A percentile compares a stretch with the other conserved stretches of the same genome.
These are phyloP conservation scores for Sporothrix variecibatus DNA, from an alignment of 2,329 filamentous ascomycete species.

Conservation along the genomic window DNA sequence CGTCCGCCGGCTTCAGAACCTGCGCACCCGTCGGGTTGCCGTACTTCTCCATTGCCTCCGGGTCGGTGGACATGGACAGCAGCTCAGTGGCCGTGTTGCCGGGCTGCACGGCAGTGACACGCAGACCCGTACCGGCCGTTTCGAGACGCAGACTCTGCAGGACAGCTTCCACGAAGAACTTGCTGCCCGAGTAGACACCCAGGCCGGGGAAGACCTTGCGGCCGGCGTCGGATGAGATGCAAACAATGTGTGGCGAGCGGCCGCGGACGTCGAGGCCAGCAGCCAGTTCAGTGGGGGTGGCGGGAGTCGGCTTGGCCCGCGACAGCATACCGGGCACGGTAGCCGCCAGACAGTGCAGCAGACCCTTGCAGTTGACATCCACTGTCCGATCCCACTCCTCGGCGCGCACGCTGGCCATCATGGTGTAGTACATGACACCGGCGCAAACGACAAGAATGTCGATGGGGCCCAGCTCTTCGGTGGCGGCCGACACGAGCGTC, in stretches of 20 bases:
- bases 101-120: slow-evolving; percentile 75
- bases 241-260: slow-evolving; percentile 63
- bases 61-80: slow-evolving; percentile 72
- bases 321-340: slow-evolving; percentile 71
- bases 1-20: slow-evolving; percentile 72
- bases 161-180: slow-evolving; percentile 83
- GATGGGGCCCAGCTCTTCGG: slow-evolving; percentile 66
- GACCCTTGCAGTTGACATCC: slow-evolving; percentile 83
- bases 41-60: slow-evolving; percentile 76
- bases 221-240: slow-evolving; percentile 80
- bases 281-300: background rate
- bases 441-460: slow-evolving; percentile 81
- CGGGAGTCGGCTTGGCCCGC: slow-evolving; percentile 48
- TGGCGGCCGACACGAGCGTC: slow-evolving; percentile 60
- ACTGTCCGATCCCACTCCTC: slow-evolving; percentile 82
- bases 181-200: slow-evolving; percentile 79
- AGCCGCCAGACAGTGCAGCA: slow-evolving; percentile 70
- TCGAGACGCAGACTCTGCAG: slow-evolving; percentile 75
- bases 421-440: slow-evolving; percentile 85
- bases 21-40: slow-evolving; percentile 74
- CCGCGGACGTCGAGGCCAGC: slow-evolving; percentile 22
- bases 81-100: slow-evolving; percentile 76
- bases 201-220: slow-evolving; percentile 80
- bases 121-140: slow-evolving; percentile 70
- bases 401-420: slow-evolving; percentile 75